phyloP scores from a whole-genome alignment of 1,284 basidiomycete species.

The Inonotus hispidus region DNA sequence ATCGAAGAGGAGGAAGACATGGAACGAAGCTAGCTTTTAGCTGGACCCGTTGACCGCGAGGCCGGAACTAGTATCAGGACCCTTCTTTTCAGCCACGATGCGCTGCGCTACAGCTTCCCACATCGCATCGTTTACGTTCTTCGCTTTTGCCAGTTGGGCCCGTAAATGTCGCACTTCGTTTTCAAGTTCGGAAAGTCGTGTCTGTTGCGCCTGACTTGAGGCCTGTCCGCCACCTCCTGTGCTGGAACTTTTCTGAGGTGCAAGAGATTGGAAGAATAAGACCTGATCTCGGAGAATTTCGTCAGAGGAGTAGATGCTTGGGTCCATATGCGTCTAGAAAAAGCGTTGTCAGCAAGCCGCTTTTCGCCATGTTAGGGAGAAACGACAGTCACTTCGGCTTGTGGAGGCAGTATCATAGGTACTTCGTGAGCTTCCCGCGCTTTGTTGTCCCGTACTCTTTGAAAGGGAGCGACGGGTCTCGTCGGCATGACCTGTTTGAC shows the following conservation, averaged over 20 bases:
- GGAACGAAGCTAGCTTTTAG: neutral
- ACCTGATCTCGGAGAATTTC: constrained; percentile 58
- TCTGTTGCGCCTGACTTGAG: constrained; percentile 39
- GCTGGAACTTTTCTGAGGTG: neutral
- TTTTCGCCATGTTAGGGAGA: neutral
- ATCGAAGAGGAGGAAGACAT: neutral
- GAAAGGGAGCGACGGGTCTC: constrained; percentile 62
- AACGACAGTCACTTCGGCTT: constrained; percentile 24
- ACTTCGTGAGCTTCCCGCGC: constrained; percentile 65
- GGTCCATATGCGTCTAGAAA: constrained; percentile 9
- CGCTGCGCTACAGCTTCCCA: constrained; percentile 77
- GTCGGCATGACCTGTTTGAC: constrained; percentile 56
- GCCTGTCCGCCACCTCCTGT: neutral
- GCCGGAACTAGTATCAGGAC: neutral
- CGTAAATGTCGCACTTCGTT: constrained; percentile 60
- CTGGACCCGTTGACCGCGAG: neutral
- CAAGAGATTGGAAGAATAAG: constrained; percentile 44
- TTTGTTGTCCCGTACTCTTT: constrained; percentile 63
- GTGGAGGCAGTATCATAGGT: constrained; percentile 49
- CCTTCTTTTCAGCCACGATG: constrained; percentile 34
- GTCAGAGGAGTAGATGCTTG: constrained; percentile 37
- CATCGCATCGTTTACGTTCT: constrained; percentile 84
- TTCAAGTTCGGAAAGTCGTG: constrained; percentile 65
- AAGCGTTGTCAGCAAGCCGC: constrained; percentile 11
- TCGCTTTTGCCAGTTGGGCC: constrained; percentile 72